Base-by-base conservation (phyloP, 106 monocot genomes). In the Cymbidium sinense region DNA sequence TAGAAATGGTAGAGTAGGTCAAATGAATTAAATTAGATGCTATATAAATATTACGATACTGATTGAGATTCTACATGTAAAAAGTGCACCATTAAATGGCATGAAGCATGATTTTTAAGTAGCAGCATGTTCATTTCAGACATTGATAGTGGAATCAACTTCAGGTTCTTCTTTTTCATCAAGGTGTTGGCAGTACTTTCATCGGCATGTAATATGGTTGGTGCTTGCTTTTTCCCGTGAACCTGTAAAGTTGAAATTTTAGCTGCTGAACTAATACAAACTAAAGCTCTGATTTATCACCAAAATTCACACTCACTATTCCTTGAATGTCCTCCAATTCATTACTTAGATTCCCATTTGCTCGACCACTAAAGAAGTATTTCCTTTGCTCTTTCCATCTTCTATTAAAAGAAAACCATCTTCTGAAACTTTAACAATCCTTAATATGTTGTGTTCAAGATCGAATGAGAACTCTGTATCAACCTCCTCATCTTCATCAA, bases 121-220 rank as follows among this genome's bases (percentile, higher is more conserved):
- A 86, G 50, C 15, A 86, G 34, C 11, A 15, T 64, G 23, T 82
- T 77, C 86, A 86, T 82, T 70, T 86, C 79, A 34, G 79, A 82
- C 18, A 82, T 50, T 34, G 65, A 86, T 28, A 86, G 13, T 41
- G 82, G 81, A 25, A 81, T 75, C 77, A 78, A 50, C 12, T 33
- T 39, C n/a, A 5, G 29, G 70, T 76, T 76, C 75, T 79, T 43
- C 50, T 79, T 84, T 19, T 29, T 83, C 39, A 34, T 30, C 25
- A 27, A 44, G 44, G 74, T 74, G 35, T 9, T 74, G 28, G 11
- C 8, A 27, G 2, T 47, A 44, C 74, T 74, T 43, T 3, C 41
- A 47, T 44, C 47, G 20, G 36, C 34, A 71, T 20, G 28, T 36
- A 71, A 71, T 37, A 29, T 23, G 18, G 33, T 67, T 67, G 12